Conservation (phyloP, 2,329 filamentous ascomycete species). For the Didymosphaeria variabile region DNA sequence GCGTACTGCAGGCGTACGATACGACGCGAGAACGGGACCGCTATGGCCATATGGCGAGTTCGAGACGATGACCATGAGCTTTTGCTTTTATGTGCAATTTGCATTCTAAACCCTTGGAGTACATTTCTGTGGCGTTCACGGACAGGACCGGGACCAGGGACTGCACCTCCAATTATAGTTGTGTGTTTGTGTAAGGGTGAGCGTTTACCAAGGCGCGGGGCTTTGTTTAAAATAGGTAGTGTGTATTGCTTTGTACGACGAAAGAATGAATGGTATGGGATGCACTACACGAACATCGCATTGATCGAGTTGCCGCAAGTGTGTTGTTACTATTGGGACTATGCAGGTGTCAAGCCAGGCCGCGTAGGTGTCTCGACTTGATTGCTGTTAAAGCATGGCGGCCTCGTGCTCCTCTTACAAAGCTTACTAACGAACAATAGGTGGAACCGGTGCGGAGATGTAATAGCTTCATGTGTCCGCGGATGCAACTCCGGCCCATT, state of each 20-base stretch:
- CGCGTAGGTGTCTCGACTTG: not conserved
- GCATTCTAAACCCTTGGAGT: constrained; percentile 5
- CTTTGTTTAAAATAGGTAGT: not conserved
- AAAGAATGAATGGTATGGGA: not conserved
- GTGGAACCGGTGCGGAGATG: too few relatives aligned
- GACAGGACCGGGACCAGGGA: not conserved
- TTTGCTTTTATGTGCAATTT: not conserved
- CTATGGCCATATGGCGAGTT: constrained; percentile 93
- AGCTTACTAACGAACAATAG: too few relatives aligned
- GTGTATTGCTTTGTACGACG: not conserved
- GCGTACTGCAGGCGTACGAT: constrained; percentile 96
- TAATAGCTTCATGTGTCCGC: too few relatives aligned
- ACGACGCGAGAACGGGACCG: constrained; percentile 90
- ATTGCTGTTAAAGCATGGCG: too few relatives aligned
- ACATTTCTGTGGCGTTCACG: not conserved
- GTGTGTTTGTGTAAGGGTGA: not conserved
- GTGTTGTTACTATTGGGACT: too few relatives aligned
- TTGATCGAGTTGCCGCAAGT: too few relatives aligned
- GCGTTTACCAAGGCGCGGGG: not conserved
- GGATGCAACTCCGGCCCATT: too few relatives aligned
- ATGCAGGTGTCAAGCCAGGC: not conserved
- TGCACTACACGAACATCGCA: not conserved
- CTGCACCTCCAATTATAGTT: not conserved
- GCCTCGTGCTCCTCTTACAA: too few relatives aligned
- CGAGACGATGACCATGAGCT: constrained; percentile 34